Conservation (phyloP, 106 monocot genomes). For the Xerophyta viscosa region DNA sequence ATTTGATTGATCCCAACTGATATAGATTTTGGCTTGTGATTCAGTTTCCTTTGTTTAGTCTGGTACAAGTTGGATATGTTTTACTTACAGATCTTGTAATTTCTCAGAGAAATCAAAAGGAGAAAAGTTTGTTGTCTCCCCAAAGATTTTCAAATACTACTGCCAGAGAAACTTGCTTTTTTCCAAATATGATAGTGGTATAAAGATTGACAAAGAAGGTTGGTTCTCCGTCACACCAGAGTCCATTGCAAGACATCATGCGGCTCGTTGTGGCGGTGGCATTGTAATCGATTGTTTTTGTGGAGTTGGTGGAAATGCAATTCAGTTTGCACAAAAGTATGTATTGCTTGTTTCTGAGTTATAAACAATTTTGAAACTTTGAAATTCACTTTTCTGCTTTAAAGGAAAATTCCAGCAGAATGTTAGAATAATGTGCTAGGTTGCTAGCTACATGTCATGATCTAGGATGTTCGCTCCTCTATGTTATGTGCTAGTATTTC, state of each 20-base stretch:
- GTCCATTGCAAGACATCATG: constrained; percentile 83
- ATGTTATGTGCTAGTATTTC: no score
- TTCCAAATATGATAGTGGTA: constrained; percentile 71
- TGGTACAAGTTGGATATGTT: not conserved
- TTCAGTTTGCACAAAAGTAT: constrained; percentile 89
- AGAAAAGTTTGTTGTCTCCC: constrained; percentile 14
- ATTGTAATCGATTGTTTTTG: constrained; percentile 74
- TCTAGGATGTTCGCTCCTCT: no score
- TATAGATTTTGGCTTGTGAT: no score
- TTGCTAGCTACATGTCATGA: no score
- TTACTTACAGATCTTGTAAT: constrained; percentile 5
- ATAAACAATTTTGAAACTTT: not conserved
- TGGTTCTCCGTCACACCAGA: constrained; percentile 99
- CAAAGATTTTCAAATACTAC: constrained; percentile 71
- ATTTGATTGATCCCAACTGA: no score
- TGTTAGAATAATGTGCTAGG: not conserved
- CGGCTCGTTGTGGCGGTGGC: constrained; percentile 57
- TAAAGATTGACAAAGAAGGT: constrained; percentile 98
- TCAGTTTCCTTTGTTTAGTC: no score
- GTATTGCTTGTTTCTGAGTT: constrained; percentile 5
- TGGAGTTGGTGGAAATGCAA: constrained; percentile 94
- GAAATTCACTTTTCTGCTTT: not conserved
- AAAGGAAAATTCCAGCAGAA: no score
- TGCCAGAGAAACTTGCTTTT: constrained; percentile 83
- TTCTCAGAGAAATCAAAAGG: constrained; percentile 32